A percentile compares a stretch with the other conserved stretches of the same genome.
These are phyloP conservation scores for Apiospora aurea DNA, from an alignment of 2,329 filamentous ascomycete species.

Conservation along the genomic window DNA sequence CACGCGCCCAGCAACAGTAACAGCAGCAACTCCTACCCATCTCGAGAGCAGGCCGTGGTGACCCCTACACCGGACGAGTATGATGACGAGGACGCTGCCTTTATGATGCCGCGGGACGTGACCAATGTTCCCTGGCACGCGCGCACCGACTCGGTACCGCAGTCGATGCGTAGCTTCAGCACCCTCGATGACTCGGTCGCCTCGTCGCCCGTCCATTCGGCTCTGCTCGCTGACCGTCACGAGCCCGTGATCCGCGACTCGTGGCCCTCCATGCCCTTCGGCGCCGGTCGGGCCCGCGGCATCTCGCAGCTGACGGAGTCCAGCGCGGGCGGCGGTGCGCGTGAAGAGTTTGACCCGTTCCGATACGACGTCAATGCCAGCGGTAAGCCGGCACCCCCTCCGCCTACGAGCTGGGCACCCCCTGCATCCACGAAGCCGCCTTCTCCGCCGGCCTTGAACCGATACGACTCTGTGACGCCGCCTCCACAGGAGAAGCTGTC, in stretches of 20 bases:
- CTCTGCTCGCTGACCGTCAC: slow-evolving; percentile 37
- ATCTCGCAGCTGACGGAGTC: slow-evolving; percentile 36
- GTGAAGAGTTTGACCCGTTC: slow-evolving; percentile 38
- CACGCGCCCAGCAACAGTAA: slow-evolving; percentile 5
- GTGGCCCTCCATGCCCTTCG: slow-evolving; percentile 34
- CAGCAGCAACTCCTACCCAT: not conserved
- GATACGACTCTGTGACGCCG: slow-evolving; percentile 20
- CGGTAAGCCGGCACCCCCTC: not conserved
- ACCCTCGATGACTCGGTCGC: slow-evolving; percentile 43
- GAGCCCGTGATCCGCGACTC: slow-evolving; percentile 45
- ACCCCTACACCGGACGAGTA: not conserved
- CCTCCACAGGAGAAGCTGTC: slow-evolving; percentile 24
- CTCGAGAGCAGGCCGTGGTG: not conserved
- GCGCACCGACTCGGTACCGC: slow-evolving; percentile 41
- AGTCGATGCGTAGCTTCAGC: slow-evolving; percentile 44
- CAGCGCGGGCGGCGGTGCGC: not conserved
- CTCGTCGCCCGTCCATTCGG: slow-evolving; percentile 40
- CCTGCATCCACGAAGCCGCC: not conserved
- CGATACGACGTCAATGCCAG: slow-evolving; percentile 29
- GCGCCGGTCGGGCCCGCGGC: slow-evolving; percentile 31
- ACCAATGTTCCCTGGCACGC: slow-evolving; percentile 43
- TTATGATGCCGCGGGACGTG: slow-evolving; percentile 40
- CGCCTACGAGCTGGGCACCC: not conserved
- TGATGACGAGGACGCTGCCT: slow-evolving; percentile 27
- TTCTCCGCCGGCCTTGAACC: not conserved